A percentile compares a stretch with the other conserved stretches of the same genome.
Conservation (phyloP, 2,329 filamentous ascomycete genomes). For the Diaporthe vaccinii region DNA sequence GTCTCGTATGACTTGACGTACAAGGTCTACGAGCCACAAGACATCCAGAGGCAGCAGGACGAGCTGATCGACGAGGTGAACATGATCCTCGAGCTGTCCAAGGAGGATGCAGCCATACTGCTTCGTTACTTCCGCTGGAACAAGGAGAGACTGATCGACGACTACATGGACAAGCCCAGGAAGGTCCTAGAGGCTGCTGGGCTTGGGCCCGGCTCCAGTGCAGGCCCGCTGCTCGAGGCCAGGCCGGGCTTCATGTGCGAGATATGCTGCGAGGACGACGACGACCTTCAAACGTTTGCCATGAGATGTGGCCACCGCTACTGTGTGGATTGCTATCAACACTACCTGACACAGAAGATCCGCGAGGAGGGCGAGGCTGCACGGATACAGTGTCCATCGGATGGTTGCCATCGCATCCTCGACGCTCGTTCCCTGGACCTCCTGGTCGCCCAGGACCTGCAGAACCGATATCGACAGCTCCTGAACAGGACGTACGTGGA, state of each 20-base stretch:
- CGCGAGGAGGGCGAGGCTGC: constrained; percentile 95
- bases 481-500: constrained; percentile 96
- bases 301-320: constrained; percentile 97
- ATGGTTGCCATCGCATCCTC: constrained; percentile 89
- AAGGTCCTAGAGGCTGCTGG: constrained; percentile 88
- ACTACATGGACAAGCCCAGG: constrained; percentile 92
- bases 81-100: constrained; percentile 88
- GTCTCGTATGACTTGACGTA: constrained; percentile 87
- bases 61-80: constrained; percentile 91
- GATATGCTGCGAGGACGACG: constrained; percentile 93
- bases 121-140: constrained; percentile 95
- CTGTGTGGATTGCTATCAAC: constrained; percentile 91
- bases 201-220: constrained; percentile 74
- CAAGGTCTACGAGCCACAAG: constrained; percentile 82
- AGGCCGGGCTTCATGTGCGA: constrained; percentile 88
- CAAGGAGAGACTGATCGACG: constrained; percentile 92
- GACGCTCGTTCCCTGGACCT: constrained; percentile 90
- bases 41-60: constrained; percentile 89
- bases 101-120: constrained; percentile 91
- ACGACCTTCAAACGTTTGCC: constrained; percentile 84
- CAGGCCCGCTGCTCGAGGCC: constrained; percentile 76
- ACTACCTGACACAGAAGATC: constrained; percentile 94
- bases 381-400: constrained; percentile 91
- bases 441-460: constrained; percentile 72
- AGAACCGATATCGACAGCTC: constrained; percentile 81